Evolutionary conservation across 805 yeast genomes (phyloP).

Genomic region (Barnettozyma sp.): DNA sequence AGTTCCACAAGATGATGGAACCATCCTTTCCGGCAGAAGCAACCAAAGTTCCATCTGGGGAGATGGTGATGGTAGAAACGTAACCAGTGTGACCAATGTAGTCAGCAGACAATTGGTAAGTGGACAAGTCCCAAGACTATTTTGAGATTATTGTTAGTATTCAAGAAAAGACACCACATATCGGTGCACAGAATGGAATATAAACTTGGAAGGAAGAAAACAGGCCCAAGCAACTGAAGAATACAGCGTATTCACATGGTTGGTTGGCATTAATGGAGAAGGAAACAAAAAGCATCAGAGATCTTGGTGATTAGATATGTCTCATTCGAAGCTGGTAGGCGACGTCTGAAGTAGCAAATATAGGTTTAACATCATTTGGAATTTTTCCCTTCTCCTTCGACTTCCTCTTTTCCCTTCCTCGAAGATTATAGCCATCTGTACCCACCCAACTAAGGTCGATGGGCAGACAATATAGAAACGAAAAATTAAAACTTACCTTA

Average conservation of each 20-base stretch:
- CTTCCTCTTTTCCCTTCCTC: too few relatives aligned
- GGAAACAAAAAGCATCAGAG: conserved; percentile 94
- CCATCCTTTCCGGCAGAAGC: conserved; percentile 99
- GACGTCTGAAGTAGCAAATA: conserved; percentile 99
- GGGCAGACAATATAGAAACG: too few relatives aligned
- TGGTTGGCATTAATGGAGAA: too few relatives aligned
- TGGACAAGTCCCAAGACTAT: conserved; percentile 90
- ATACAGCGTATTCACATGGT: too few relatives aligned
- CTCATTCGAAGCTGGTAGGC: conserved; percentile 75
- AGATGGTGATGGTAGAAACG: conserved; percentile 92
- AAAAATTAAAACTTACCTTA: conserved; percentile 70
- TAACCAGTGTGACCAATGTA: conserved; percentile 99
- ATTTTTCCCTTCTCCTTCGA: not conserved
- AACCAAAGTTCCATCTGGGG: conserved; percentile 99
- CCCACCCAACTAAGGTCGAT: too few relatives aligned
- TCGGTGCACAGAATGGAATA: not conserved
- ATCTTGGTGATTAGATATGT: conserved; percentile 96
- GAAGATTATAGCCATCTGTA: too few relatives aligned
- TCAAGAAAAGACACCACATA: not conserved
- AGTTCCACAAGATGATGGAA: conserved; percentile 96
- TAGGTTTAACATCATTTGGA: conserved; percentile 66
- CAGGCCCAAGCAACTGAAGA: too few relatives aligned
- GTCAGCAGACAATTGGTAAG: conserved; percentile 86
- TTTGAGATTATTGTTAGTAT: conserved; percentile 38
- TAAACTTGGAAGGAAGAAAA: too few relatives aligned